phyloP scores from a whole-genome alignment of 257 asterid species.

The Solanum chilense region DNA sequence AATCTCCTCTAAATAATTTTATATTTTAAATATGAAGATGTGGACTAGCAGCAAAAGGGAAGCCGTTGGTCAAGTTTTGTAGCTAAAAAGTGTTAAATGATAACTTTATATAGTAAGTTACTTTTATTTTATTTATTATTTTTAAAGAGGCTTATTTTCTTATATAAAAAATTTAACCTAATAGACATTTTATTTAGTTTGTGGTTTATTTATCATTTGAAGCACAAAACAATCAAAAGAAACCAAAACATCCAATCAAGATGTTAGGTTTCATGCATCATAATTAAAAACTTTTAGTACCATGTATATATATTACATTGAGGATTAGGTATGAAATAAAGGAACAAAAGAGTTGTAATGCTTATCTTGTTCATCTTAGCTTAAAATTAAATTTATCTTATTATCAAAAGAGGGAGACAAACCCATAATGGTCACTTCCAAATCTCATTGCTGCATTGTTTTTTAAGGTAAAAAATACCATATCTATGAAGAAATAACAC shows the following conservation, averaged over 20 bases:
- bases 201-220: not conserved
- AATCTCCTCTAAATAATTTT: too few relatives aligned
- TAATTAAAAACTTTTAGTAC: not conserved
- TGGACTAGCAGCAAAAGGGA: too few relatives aligned
- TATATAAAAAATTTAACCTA: too few relatives aligned
- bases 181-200: not conserved
- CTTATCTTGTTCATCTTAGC: not conserved
- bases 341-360: not conserved
- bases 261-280: not conserved
- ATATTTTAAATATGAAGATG: too few relatives aligned
- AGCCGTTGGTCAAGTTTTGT: too few relatives aligned
- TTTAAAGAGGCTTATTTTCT: too few relatives aligned
- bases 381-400: not conserved
- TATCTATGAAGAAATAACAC: not conserved
- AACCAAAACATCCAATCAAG: not conserved
- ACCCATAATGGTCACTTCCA: not conserved
- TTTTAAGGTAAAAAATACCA: not conserved
- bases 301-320: not conserved
- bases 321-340: not conserved
- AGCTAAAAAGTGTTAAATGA: too few relatives aligned
- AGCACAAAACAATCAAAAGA: not conserved
- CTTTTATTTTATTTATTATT: too few relatives aligned
- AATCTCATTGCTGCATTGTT: not conserved
- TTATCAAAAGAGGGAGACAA: not conserved
- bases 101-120: too few relatives aligned